Conservation (phyloP, 2,329 filamentous ascomycete species). For the Thyridium curvatum region DNA sequence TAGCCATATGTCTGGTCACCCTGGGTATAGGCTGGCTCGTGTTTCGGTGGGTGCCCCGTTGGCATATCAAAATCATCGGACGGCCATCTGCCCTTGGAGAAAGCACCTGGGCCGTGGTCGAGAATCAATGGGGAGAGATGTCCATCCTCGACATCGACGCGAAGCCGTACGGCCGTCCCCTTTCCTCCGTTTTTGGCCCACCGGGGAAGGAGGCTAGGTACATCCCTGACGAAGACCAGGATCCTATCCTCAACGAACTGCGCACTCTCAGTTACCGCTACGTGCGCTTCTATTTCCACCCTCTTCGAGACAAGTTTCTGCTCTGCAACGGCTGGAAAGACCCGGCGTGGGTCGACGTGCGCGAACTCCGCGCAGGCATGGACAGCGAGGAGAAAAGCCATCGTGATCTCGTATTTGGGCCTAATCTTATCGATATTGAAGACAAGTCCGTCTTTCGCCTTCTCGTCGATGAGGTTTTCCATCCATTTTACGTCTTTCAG, state of each 20-base stretch:
- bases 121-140: constrained; percentile 96
- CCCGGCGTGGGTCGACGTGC: constrained; percentile 76
- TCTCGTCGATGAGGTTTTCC: constrained; percentile 88
- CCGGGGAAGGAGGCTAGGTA: constrained; percentile 53
- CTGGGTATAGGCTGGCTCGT: constrained; percentile 76
- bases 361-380: constrained; percentile 68
- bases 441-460: constrained; percentile 80
- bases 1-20: constrained; percentile 63
- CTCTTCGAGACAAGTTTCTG: constrained; percentile 80
- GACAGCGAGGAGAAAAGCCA: constrained; percentile 83
- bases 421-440: constrained; percentile 86
- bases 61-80: constrained; percentile 74
- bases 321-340: constrained; percentile 92
- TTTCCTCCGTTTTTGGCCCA: constrained; percentile 61
- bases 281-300: constrained; percentile 87
- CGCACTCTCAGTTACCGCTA: constrained; percentile 88
- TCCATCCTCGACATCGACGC: constrained; percentile 62
- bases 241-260: constrained; percentile 70
- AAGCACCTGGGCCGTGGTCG: constrained; percentile 88
- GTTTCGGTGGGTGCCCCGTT: constrained; percentile 83
- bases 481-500: constrained; percentile 98
- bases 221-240: constrained; percentile 60
- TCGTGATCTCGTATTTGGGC: constrained; percentile 80
- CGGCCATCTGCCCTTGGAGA: constrained; percentile 60
- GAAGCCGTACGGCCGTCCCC: constrained; percentile 44